Evolutionary conservation across 352 stramenopile genomes (phyloP).

Genomic region (Pythium oligandrum): DNA sequence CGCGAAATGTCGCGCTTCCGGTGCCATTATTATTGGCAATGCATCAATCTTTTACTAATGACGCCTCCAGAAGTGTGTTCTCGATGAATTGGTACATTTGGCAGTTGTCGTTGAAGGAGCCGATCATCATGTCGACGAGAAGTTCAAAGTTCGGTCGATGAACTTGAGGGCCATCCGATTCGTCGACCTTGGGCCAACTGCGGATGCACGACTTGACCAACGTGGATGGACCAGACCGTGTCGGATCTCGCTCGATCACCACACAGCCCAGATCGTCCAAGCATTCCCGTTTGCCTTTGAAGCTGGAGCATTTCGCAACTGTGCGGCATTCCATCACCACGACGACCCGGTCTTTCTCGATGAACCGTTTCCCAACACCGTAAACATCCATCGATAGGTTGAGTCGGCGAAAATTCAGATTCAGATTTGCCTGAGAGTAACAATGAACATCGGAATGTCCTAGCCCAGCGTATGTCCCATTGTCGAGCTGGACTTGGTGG

Average conservation of each 20-base stretch:
- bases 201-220: too few relatives aligned
- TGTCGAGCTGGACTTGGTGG: neutral
- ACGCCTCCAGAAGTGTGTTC: conserved; percentile 6
- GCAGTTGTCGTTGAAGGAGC: conserved; percentile 9
- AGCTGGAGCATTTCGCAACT: neutral
- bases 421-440: neutral
- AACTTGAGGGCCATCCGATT: too few relatives aligned
- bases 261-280: neutral
- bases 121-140: conserved; percentile 5
- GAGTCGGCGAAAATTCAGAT: conserved; percentile 1
- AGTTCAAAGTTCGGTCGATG: too few relatives aligned
- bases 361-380: neutral
- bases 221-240: too few relatives aligned
- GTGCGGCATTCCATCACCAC: conserved; percentile 7
- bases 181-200: too few relatives aligned
- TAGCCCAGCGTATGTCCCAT: conserved; percentile 1
- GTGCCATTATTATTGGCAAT: too few relatives aligned
- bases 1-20: too few relatives aligned
- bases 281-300: neutral
- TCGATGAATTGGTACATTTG: conserved; percentile 6
- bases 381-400: neutral
- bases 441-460: neutral
- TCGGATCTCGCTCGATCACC: conserved; percentile 3
- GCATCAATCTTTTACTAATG: too few relatives aligned
- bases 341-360: neutral